Conservation (phyloP, 345 rosid species). For the Tarenaya hassleriana region DNA sequence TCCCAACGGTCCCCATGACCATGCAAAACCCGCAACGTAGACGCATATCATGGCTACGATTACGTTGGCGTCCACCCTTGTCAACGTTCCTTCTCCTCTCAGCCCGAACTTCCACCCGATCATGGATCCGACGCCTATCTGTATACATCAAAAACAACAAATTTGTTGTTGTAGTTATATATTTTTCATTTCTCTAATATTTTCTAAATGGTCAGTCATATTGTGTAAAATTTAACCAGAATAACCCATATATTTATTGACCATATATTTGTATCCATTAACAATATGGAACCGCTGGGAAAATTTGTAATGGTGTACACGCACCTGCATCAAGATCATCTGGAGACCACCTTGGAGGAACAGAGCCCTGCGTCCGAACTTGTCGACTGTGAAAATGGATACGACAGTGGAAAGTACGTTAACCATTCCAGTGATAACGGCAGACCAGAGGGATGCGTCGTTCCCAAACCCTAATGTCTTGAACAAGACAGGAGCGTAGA, state of each 20-base stretch:
- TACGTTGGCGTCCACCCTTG: conserved; percentile 41
- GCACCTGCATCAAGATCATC: conserved; percentile 33
- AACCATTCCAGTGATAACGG: conserved; percentile 34
- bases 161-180: background rate
- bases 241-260: no score
- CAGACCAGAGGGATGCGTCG: conserved; percentile 33
- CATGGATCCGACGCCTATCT: conserved; percentile 16
- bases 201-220: no score
- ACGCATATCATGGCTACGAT: conserved; percentile 35
- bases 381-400: conserved; percentile 31
- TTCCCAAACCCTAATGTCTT: conserved; percentile 42
- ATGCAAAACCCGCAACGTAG: conserved; percentile 46
- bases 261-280: no score
- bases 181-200: no score
- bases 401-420: conserved; percentile 28
- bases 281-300: background rate
- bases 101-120: conserved; percentile 31
- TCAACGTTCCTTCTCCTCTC: conserved; percentile 32
- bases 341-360: conserved; percentile 43
- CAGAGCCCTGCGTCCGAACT: conserved; percentile 36
- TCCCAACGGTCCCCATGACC: conserved; percentile 65
- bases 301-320: conserved; percentile 11
- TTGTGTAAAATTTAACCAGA: background rate
- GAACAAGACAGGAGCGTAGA: conserved; percentile 47
- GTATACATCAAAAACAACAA: background rate